Evolutionary conservation across 2,329 filamentous ascomycete species (phyloP), one percentile per base, ranked within the genome.

Genomic region (Nemania diffusa): DNA sequence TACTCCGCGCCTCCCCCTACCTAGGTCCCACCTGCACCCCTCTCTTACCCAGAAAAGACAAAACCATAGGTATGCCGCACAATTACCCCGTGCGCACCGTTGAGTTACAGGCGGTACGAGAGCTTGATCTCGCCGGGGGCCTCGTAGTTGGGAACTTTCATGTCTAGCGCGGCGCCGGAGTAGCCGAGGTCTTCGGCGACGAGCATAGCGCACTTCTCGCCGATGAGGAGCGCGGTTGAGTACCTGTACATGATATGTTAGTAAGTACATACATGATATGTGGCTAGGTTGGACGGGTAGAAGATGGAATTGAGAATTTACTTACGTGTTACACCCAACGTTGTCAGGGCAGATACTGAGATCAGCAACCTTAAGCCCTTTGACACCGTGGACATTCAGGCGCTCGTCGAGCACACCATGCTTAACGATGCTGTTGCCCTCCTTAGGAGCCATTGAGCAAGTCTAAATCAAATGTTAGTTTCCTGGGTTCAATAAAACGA

Each of bases 351-450:
- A 93, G 82, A 93, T 92, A 57, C 85, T 89, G 51, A 93, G 79
- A 78, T 94, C 91, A 13, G 90, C 90, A 26, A 93, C 91, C 85
- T 93, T 93, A 73, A 94, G 85, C 17, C 90, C 89, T 83, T 92
- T 86, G 71, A 93, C 90, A 58, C 91, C 91, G 76, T 93, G 90
- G 2, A 94, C 91, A 72, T 93, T 93, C 63, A 94, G 85, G 67
- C 91, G 87, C 79, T 92, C 90, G 75, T 94, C 91, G 42, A 94
- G 80, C 0, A 94, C 91, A 67, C 91, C 91, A 74, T 93, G 90
- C 81, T 91, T 92, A 78, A 94, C 91, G 74, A 94, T 92, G 74
- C 87, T 90, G 82, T 93, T 94, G 67, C 92, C 92, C 74, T 93
- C 87, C 67, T 81, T 85, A 4, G 92, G 92, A 0, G 90, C 91